A percentile compares a stretch with the other conserved stretches of the same genome.
Conservation (phyloP, 192 early-diverging fungal species). For the Backusella psychrophila region DNA sequence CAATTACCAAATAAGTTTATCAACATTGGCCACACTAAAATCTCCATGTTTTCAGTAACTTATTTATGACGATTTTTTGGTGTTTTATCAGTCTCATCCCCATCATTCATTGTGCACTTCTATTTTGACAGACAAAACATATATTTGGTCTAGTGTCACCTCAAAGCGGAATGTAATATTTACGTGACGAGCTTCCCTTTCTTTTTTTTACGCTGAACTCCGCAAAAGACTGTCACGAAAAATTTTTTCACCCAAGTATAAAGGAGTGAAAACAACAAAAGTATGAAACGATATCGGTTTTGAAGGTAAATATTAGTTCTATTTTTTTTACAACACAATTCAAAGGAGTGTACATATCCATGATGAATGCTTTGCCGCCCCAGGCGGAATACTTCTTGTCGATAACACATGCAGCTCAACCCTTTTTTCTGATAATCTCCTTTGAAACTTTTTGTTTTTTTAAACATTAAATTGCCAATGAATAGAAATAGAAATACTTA, state of each 20-base stretch:
- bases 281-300: neutral
- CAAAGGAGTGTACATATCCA: neutral
- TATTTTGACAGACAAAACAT: no score
- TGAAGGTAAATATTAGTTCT: constrained; percentile 1
- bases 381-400: constrained; percentile 3
- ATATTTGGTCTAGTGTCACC: no score
- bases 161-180: neutral
- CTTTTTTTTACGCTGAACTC: neutral
- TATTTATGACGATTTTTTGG: no score
- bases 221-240: neutral
- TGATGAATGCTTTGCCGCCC: constrained; percentile 8
- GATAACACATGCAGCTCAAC: constrained; percentile 6
- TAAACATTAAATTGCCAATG: neutral
- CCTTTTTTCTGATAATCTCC: neutral
- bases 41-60: neutral
- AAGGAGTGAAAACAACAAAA: neutral
- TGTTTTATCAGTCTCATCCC: no score
- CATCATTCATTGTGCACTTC: no score
- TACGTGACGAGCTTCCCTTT: neutral
- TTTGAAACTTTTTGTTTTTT: neutral
- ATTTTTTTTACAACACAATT: neutral
- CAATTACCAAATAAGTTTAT: neutral
- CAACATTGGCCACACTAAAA: neutral
- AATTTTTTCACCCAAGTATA: neutral
- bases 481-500: neutral